Evolutionary conservation across 2,329 filamentous ascomycete species (phyloP).

Genomic region (Talaromyces rugulosus): DNA sequence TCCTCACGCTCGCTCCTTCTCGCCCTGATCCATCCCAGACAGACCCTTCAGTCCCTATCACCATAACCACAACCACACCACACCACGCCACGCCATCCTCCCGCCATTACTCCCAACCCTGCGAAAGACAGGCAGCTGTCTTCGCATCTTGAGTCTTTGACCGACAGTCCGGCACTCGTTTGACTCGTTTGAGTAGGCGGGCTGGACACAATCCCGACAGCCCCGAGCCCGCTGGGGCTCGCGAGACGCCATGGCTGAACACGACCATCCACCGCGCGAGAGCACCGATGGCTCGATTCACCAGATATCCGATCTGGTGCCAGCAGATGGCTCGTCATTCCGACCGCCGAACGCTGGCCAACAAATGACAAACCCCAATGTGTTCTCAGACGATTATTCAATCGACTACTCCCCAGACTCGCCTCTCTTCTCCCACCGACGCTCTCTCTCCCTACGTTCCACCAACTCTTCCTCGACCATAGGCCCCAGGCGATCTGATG

Average conservation of each 20-base stretch:
- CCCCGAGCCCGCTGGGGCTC: constrained; percentile 31
- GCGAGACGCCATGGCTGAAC: constrained; percentile 37
- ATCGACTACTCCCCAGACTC: constrained; percentile 40
- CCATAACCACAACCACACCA: not conserved
- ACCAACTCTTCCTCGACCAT: constrained; percentile 30
- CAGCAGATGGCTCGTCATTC: constrained; percentile 12
- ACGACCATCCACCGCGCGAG: constrained; percentile 25
- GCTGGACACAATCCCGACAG: constrained; percentile 7
- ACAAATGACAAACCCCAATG: constrained; percentile 37
- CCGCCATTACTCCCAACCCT: not conserved
- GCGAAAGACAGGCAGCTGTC: not conserved
- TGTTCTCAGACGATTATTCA: constrained; percentile 48
- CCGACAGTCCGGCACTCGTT: not conserved
- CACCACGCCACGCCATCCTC: not conserved
- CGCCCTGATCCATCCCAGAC: not conserved
- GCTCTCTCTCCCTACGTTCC: constrained; percentile 29
- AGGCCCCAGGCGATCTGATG: constrained; percentile 15
- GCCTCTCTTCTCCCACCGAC: constrained; percentile 27
- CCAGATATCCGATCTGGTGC: constrained; percentile 9
- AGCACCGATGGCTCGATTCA: constrained; percentile 14
- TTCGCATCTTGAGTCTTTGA: not conserved
- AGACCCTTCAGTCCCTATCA: not conserved
- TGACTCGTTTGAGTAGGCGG: not conserved
- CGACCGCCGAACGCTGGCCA: constrained; percentile 9
- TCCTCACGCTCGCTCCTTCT: not conserved